phyloP scores from a whole-genome alignment of 257 asterid species.

The Anisodus acutangulus region DNA sequence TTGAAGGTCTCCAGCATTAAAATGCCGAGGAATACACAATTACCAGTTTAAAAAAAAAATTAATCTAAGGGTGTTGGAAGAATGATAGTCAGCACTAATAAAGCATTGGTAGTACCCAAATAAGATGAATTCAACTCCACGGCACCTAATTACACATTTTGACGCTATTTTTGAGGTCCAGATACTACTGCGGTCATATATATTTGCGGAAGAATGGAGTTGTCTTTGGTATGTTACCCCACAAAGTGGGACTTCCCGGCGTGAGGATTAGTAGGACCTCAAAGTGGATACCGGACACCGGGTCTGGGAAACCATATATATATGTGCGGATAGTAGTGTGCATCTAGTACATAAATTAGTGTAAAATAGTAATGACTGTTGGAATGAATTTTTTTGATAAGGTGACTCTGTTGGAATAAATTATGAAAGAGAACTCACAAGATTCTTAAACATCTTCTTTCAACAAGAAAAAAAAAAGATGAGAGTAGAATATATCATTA shows the following conservation, averaged over 20 bases:
- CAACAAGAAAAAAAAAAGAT: neutral
- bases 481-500: neutral
- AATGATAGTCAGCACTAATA: neutral
- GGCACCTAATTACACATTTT: constrained; percentile 11
- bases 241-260: neutral
- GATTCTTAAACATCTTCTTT: neutral
- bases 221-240: neutral
- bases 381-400: no score
- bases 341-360: neutral
- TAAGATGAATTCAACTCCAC: neutral
- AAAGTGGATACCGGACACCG: neutral
- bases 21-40: no score
- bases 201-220: neutral
- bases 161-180: neutral
- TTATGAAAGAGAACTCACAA: neutral
- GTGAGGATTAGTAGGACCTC: neutral
- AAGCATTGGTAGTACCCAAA: neutral
- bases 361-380: neutral
- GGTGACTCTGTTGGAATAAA: neutral
- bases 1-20: no score
- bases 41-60: neutral
- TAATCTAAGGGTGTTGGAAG: neutral
- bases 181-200: neutral
- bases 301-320: neutral
- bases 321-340: neutral